Conservation (phyloP, 371 early-diverging fungal species). For the Gilbertella persicaria region DNA sequence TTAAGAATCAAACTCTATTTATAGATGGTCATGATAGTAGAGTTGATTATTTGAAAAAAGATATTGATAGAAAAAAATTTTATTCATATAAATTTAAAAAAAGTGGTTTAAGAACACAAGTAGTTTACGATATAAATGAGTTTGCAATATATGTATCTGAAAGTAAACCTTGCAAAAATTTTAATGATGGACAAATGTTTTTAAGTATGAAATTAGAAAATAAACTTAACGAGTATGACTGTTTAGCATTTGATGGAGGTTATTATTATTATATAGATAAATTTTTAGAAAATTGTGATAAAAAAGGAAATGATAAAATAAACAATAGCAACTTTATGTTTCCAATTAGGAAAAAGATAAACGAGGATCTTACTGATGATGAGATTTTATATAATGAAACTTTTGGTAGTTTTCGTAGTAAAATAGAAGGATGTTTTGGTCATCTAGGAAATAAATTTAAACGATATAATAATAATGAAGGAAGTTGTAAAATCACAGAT, state of each 20-base stretch:
- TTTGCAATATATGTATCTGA: too few relatives aligned
- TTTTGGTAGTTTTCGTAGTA: slow-evolving; percentile 16
- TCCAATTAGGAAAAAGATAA: slow-evolving; percentile 17
- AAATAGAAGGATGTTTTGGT: slow-evolving; percentile 11
- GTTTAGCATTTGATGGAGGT: slow-evolving; percentile 4
- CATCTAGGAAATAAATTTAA: slow-evolving; percentile 4
- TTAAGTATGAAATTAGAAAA: slow-evolving; percentile 14
- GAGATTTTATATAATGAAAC: slow-evolving; percentile 8
- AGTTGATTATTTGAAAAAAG: too few relatives aligned
- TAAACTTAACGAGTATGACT: not conserved
- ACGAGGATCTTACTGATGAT: slow-evolving; percentile 2
- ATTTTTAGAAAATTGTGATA: slow-evolving; percentile 1
- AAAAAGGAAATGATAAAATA: not conserved
- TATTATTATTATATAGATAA: slow-evolving; percentile 6
- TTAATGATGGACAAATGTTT: slow-evolving; percentile 17
- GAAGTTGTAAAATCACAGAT: not conserved
- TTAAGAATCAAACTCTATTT: too few relatives aligned
- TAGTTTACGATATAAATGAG: too few relatives aligned
- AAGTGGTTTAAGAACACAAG: too few relatives aligned
- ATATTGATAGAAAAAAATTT: too few relatives aligned
- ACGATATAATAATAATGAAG: slow-evolving; percentile 13
- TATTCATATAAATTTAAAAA: too few relatives aligned
- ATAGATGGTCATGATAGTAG: too few relatives aligned
- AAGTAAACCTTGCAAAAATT: too few relatives aligned
- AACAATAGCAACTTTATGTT: slow-evolving; percentile 10